Conservation (phyloP, 2,329 filamentous ascomycete genomes). For the Colletotrichum tropicicola region DNA sequence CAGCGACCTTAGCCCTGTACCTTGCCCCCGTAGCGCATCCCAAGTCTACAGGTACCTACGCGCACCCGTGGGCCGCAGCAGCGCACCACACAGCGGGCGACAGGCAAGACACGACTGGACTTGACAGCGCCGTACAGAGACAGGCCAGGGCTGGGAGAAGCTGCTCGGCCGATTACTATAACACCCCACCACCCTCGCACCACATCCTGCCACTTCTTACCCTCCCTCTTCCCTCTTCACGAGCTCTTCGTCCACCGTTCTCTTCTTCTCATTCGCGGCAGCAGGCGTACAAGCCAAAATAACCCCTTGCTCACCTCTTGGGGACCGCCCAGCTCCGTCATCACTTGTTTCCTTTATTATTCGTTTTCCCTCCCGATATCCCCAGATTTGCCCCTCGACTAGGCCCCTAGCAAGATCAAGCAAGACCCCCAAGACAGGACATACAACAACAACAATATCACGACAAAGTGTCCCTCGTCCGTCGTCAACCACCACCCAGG, state of each 20-base stretch:
- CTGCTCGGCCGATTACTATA: constrained; percentile 43
- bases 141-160: neutral
- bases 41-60: neutral
- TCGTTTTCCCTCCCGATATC: constrained; percentile 41
- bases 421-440: neutral
- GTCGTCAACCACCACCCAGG: neutral
- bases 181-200: constrained; percentile 59
- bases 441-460: neutral
- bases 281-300: constrained; percentile 67
- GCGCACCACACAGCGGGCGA: neutral
- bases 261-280: constrained; percentile 66
- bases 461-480: neutral
- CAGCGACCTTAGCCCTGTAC: neutral
- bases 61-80: neutral
- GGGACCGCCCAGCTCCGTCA: constrained; percentile 62
- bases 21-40: neutral
- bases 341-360: constrained; percentile 53
- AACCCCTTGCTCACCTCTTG: constrained; percentile 55
- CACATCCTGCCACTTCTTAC: constrained; percentile 51
- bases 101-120: neutral
- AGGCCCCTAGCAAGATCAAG: neutral
- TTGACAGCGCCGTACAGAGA: too few species aligned
- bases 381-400: constrained; percentile 15
- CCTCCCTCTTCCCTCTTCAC: constrained; percentile 60
- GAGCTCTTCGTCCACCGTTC: constrained; percentile 66